Evolutionary conservation across 331 rosid genomes (phyloP), one percentile per base, ranked within the genome.

Genomic region (Rhamnella rubrinervis): DNA sequence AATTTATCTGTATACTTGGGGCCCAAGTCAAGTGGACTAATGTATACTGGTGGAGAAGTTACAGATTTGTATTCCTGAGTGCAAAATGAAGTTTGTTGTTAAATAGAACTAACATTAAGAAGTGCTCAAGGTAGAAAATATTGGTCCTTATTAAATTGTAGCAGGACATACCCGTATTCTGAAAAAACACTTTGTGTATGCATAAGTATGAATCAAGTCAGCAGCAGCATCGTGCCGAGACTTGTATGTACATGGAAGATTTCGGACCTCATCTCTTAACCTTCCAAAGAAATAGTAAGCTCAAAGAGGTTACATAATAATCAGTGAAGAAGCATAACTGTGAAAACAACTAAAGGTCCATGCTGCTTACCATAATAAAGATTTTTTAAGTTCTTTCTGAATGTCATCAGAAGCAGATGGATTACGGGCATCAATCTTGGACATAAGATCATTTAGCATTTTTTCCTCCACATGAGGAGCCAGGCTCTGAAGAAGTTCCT

Each of bases 171-270:
- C 99, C 96, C 73, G 85, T 91, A 91, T 85, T 82, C 96, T 91
- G 87, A 87, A 81, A 83, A 89, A 95, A 79, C 87, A 78, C 68
- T 87, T 84, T 69, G 96, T 95, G 76, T 85, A 86, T 69, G 97
- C 97, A 58, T 91, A 95, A 73, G 87, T 89, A 85, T 95, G 99
- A 80, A 95, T 92, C 81, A 95, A 85, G 85, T 95, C 99, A 57
- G 99, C 99, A 70, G 99, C 96, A 70, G 99, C 99, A 74, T 95
- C 99, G 60, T 95, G 87, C 83, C 97, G 95, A 70, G 97, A 89
- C 85, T 82, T 95, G 86, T 91, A 89, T 80, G 99, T 86, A 89
- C 97, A 95, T 63, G 84, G 85, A 80, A 95, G 88, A 82, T 81
- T 73, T 63, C 96, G 85, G 79, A 95, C 88, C 84, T 95, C 99